phyloP scores from a whole-genome alignment of 2,329 filamentous ascomycete species.

The Biscogniauxia mediterranea region DNA sequence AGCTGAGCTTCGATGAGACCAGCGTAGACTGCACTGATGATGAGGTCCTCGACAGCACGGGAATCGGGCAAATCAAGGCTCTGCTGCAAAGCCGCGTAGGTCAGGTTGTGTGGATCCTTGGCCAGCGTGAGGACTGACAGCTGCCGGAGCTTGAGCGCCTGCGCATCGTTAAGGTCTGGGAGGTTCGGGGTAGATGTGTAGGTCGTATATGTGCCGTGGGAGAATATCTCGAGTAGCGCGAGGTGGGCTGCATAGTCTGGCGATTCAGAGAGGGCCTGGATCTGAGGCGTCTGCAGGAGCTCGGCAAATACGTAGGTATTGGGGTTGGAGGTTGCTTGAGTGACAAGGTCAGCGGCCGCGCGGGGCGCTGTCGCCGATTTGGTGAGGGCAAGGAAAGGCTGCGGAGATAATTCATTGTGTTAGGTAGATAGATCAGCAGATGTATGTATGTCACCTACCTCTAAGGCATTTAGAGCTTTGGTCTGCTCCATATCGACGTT shows the following conservation, averaged over 20 bases:
- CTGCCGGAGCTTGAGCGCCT: constrained; percentile 83
- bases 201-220: constrained; percentile 82
- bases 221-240: constrained; percentile 80
- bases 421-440: too few relatives aligned
- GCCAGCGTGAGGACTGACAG: constrained; percentile 84
- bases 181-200: constrained; percentile 61
- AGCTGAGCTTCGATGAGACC: constrained; percentile 80
- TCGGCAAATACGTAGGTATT: constrained; percentile 94
- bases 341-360: constrained; percentile 81
- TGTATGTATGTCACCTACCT: constrained; percentile 41
- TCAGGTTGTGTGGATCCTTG: constrained; percentile 64
- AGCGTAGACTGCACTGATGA: constrained; percentile 85
- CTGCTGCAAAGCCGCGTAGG: constrained; percentile 66
- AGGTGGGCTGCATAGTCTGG: constrained; percentile 64
- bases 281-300: constrained; percentile 76
- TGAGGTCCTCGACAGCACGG: constrained; percentile 77
- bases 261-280: constrained; percentile 66
- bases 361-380: constrained; percentile 82
- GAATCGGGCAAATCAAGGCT: constrained; percentile 65
- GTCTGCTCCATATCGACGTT: constrained; percentile 67
- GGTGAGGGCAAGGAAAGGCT: constrained; percentile 88
- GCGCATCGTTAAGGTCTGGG: constrained; percentile 68
- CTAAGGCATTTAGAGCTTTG: constrained; percentile 63
- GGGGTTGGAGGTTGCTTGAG: constrained; percentile 81
- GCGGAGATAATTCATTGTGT: constrained; percentile 14